Conservation (phyloP, 192 early-diverging fungal genomes). For the Mortierella claussenii region DNA sequence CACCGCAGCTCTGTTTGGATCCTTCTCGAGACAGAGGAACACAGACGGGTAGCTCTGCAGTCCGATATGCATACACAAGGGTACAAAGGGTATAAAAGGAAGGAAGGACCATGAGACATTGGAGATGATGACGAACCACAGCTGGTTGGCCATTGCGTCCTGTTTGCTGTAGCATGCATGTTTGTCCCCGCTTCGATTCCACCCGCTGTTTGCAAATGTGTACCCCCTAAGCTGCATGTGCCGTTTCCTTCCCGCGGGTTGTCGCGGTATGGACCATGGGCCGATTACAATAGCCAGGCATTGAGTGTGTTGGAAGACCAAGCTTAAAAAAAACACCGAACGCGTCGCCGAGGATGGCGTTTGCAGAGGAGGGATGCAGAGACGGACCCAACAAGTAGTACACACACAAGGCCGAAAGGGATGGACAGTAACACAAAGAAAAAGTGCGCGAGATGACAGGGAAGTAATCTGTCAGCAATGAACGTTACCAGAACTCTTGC, state of each 20-base stretch:
- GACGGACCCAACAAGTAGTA: background rate
- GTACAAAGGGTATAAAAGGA: background rate
- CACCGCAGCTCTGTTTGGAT: background rate
- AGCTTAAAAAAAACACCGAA: slow-evolving; percentile 1
- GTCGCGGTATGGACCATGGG: too few species aligned
- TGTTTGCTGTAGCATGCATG: background rate
- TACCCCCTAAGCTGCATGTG: background rate
- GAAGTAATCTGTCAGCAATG: background rate
- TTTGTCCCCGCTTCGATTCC: background rate
- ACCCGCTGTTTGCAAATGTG: background rate
- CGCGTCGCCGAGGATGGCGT: background rate
- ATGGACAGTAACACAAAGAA: background rate
- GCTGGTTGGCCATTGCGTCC: background rate
- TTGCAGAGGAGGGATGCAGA: background rate
- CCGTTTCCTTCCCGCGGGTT: background rate
- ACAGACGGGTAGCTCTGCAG: background rate
- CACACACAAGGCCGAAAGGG: background rate
- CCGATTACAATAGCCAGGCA: too few species aligned
- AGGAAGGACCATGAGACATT: background rate
- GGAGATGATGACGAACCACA: slow-evolving; percentile 6
- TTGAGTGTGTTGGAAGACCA: too few species aligned
- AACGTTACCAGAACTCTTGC: slow-evolving; percentile 7
- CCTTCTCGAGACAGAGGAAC: background rate
- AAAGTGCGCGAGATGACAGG: background rate
- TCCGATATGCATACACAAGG: background rate